Base-by-base conservation (phyloP, 2,329 filamentous ascomycete genomes). In the Cephalotrichum gorgonifer region DNA sequence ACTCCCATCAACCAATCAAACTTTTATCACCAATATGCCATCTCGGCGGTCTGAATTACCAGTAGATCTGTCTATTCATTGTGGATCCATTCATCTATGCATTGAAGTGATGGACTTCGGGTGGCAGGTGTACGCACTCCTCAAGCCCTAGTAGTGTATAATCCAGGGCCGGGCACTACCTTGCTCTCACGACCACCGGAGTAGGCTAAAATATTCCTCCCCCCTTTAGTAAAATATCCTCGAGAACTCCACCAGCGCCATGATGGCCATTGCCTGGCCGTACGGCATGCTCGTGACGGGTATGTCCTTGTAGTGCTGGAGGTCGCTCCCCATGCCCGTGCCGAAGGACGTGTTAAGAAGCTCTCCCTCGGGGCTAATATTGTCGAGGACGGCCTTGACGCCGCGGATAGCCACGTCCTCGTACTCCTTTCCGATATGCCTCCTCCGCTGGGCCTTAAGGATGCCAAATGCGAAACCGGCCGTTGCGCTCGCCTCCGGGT, bases 241-340 rank as follows among this genome's bases (percentile, higher is more conserved):
- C 63, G 86, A 60, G 56, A 84, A 86, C 65, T 91, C 86, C 0
- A 84, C 85, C 54, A 90, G 62, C 0, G 84, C 81, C 81, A 90
- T 88, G 54, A 89, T 88, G 1, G 84, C 86, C 86, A 90, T 89
- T 0, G 85, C 84, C 62, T 90, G 86, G 0, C 86, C 86, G 57
- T 90, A 90, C 6, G 86, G 86, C 86, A 90, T 91, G 56, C 82
- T 84, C 2, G 86, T 91, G 53, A 83, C 66, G 2, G 81, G 75
- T 51, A 91, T 89, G 54, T 86, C 77, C 63, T 85, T 83, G 60
- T 91, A 90, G 62, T 88, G 84, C 65, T 89, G 78, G 59, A 89
- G 62, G 50, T 76, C 75, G 54, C 78, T 72, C 0, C 86, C 86
- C 85, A 91, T 89, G 0, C 72, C 83, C 0, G 86, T 91, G 1